These are phyloP conservation scores for Casuarina equisetifolia DNA, from an alignment of 306 rosid species.

Conservation along the genomic window DNA sequence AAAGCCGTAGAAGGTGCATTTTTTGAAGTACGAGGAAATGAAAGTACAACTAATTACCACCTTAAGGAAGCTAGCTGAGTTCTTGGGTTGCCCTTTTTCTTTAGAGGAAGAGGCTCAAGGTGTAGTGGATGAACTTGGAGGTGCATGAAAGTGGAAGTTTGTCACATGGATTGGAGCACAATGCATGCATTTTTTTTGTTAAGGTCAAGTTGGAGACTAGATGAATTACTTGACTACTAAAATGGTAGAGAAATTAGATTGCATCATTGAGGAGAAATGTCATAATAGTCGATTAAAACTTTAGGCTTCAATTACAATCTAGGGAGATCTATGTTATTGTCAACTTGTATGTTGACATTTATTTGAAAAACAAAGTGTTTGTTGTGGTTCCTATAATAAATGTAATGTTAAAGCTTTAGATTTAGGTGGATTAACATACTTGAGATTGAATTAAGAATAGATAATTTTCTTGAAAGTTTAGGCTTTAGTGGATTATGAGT, in stretches of 20 bases:
- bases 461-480: no score
- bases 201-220: not conserved
- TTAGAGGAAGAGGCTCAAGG: constrained; percentile 21
- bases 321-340: not conserved
- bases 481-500: no score
- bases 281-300: not conserved
- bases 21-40: constrained; percentile 23
- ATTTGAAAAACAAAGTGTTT: no score
- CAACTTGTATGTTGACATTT: no score
- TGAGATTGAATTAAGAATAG: no score
- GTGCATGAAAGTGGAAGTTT: not conserved
- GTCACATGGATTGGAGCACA: no score
- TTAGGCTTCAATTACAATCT: not conserved
- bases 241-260: not conserved
- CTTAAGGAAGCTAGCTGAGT: constrained; percentile 8
- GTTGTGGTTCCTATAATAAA: no score
- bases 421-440: no score
- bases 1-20: constrained; percentile 3
- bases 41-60: not conserved
- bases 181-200: not conserved
- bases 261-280: not conserved
- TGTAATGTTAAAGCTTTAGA: no score
- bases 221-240: not conserved
- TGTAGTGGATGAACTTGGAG: not conserved
- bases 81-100: constrained; percentile 6